phyloP scores from a whole-genome alignment of 1,139 yeast genomes.

The Nakaseomyces bracarensis region DNA sequence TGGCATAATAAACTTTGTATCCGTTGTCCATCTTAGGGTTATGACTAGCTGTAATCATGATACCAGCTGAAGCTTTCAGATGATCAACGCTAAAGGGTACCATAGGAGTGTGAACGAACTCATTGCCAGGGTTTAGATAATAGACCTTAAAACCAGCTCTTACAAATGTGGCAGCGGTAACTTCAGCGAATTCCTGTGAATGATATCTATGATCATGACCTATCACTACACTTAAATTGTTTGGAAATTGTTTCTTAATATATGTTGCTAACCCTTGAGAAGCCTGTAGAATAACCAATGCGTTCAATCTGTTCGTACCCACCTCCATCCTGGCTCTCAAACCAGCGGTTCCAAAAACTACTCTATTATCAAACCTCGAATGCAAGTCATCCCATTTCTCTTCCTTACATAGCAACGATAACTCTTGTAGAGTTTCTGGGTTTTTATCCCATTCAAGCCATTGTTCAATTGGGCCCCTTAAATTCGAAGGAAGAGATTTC shows the following conservation, averaged over 20 bases:
- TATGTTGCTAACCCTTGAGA: slow-evolving; percentile 82
- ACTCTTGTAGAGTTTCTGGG: slow-evolving; percentile 48
- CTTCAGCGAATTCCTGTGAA: slow-evolving; percentile 69
- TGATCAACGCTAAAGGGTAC: slow-evolving; percentile 81
- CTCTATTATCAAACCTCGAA: slow-evolving; percentile 42
- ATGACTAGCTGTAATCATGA: slow-evolving; percentile 95
- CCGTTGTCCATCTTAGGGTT: slow-evolving; percentile 93
- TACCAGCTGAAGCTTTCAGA: slow-evolving; percentile 63
- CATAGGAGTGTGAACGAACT: slow-evolving; percentile 72
- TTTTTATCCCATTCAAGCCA: slow-evolving; percentile 36
- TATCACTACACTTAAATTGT: slow-evolving; percentile 51
- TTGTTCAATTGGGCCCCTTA: slow-evolving; percentile 13
- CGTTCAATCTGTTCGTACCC: slow-evolving; percentile 84
- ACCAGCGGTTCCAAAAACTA: slow-evolving; percentile 92
- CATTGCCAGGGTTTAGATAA: slow-evolving; percentile 44
- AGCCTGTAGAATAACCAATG: slow-evolving; percentile 82
- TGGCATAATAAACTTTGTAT: slow-evolving; percentile 84
- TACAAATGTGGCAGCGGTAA: slow-evolving; percentile 69
- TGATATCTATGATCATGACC: slow-evolving; percentile 90
- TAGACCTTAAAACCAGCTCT: slow-evolving; percentile 62
- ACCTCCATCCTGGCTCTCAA: slow-evolving; percentile 82
- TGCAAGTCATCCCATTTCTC: slow-evolving; percentile 42
- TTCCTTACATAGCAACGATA: slow-evolving; percentile 38
- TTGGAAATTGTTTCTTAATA: slow-evolving; percentile 34
- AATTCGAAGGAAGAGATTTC: slow-evolving; percentile 14